These are phyloP conservation scores for Penicillium verrucosum DNA, from an alignment of 2,329 filamentous ascomycete species.

Conservation along the genomic window DNA sequence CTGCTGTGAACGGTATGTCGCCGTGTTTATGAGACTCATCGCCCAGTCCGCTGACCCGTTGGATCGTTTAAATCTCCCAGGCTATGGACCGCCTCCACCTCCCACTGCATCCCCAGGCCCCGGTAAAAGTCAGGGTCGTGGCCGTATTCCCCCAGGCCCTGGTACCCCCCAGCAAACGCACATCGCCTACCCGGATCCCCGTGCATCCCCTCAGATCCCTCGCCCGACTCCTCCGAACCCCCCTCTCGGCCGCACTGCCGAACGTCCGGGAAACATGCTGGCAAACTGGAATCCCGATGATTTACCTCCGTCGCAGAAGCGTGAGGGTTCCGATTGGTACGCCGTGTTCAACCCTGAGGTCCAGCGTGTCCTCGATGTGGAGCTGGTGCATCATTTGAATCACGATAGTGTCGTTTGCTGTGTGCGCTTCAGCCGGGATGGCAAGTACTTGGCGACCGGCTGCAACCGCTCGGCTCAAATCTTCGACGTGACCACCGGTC, in stretches of 20 bases:
- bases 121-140: slow-evolving; percentile 60
- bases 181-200: slow-evolving; percentile 77
- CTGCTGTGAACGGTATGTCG: slow-evolving; percentile 59
- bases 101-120: slow-evolving; percentile 84
- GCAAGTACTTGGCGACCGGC: slow-evolving; percentile 91
- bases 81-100: slow-evolving; percentile 78
- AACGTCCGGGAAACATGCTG: slow-evolving; percentile 64
- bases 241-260: slow-evolving; percentile 36
- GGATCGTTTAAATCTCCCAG: slow-evolving; percentile 36
- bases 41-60: slow-evolving; percentile 51
- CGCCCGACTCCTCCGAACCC: slow-evolving; percentile 69
- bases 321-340: slow-evolving; percentile 88
- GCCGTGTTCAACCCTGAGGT: slow-evolving; percentile 94
- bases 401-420: slow-evolving; percentile 98
- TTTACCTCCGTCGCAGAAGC: slow-evolving; percentile 81
- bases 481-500: slow-evolving; percentile 83
- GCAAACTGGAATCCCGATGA: slow-evolving; percentile 85
- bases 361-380: slow-evolving; percentile 84
- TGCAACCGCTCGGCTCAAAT: slow-evolving; percentile 99
- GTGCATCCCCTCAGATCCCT: slow-evolving; percentile 80
- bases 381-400: slow-evolving; percentile 84
- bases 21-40: slow-evolving; percentile 23
- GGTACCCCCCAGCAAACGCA: slow-evolving; percentile 91
- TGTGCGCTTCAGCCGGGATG: slow-evolving; percentile 92
- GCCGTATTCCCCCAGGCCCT: slow-evolving; percentile 62